phyloP scores from a whole-genome alignment of 2,329 filamentous ascomycete genomes.

The Aspergillus sp. region DNA sequence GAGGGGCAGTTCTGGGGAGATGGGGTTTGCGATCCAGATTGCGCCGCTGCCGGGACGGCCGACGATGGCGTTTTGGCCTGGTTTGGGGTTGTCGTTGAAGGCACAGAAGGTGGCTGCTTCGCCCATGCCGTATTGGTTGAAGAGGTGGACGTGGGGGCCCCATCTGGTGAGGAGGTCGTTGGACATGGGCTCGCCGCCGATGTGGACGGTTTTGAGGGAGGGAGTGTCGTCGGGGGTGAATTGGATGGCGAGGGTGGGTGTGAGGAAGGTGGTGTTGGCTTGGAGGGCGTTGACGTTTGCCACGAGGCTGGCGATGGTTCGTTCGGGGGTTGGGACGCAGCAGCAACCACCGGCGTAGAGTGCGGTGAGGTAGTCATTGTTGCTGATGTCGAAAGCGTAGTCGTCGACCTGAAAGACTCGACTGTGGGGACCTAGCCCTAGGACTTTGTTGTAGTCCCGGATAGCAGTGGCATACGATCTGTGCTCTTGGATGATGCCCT shows the following conservation, averaged over 20 bases:
- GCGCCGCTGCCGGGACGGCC: constrained; percentile 15
- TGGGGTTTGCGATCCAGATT: constrained; percentile 24
- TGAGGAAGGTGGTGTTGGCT: constrained; percentile 20
- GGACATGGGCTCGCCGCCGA: constrained; percentile 21
- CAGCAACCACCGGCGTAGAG: constrained; percentile 20
- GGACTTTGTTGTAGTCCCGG: constrained; percentile 13
- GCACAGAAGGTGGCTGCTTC: constrained; percentile 20
- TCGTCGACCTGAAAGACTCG: constrained; percentile 23
- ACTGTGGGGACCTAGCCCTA: constrained; percentile 11
- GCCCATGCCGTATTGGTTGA: constrained; percentile 26
- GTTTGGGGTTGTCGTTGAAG: constrained; percentile 13
- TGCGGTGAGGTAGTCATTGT: constrained; percentile 18
- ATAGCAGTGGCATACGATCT: constrained; percentile 16
- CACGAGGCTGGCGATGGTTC: constrained; percentile 10
- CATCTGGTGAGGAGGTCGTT: constrained; percentile 16
- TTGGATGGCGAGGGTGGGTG: constrained; percentile 19
- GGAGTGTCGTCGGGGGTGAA: constrained; percentile 15
- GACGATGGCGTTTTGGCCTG: constrained; percentile 9
- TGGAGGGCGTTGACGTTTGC: constrained; percentile 11
- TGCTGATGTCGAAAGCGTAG: constrained; percentile 25
- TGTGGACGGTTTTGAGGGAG: constrained; percentile 14
- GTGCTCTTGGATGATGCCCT: constrained; percentile 23
- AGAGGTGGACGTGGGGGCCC: constrained; percentile 7
- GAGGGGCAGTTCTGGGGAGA: constrained; percentile 11
- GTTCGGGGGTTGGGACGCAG: constrained; percentile 16